Percentiles rank a stretch among this genome's conserved stretches.
Evolutionary conservation across 768 basidiomycete genomes (phyloP).

Genomic region (Crassisporium funariophilum): DNA sequence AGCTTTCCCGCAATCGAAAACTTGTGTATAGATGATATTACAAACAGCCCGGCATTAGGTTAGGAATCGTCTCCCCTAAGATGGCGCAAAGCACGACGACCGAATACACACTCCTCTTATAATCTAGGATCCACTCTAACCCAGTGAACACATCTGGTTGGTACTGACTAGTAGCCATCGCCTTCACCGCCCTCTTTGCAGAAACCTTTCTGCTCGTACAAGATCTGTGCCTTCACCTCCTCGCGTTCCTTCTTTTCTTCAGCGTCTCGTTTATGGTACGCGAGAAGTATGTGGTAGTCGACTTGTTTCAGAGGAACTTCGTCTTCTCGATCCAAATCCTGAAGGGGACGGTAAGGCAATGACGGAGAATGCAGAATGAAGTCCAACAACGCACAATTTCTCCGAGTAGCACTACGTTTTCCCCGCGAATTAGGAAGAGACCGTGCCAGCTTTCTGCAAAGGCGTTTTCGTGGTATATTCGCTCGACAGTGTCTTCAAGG

Average conservation of each 20-base stretch:
- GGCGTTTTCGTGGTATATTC: constrained; percentile 86
- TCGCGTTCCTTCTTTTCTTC: constrained; percentile 80
- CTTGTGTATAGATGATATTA: no score
- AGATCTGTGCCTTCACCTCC: constrained; percentile 76
- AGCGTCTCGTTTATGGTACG: constrained; percentile 72
- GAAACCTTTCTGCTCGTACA: constrained; percentile 86
- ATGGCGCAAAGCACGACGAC: no score
- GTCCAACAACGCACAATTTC: constrained; percentile 78
- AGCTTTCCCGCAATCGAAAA: no score
- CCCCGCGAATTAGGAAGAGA: constrained; percentile 93
- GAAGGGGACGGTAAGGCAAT: constrained; percentile 10
- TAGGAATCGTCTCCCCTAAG: no score
- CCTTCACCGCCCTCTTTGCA: constrained; percentile 96
- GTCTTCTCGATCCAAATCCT: constrained; percentile 95
- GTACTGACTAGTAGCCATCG: constrained; percentile 93
- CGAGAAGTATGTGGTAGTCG: constrained; percentile 68
- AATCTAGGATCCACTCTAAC: no score
- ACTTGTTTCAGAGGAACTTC: constrained; percentile 78
- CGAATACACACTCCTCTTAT: no score
- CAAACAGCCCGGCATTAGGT: no score
- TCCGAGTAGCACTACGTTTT: constrained; percentile 96
- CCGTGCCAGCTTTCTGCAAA: constrained; percentile 90
- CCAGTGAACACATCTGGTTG: no score
- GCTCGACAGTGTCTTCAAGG: constrained; percentile 92
- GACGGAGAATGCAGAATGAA: constrained; percentile 3